Base-by-base conservation (phyloP, 1,139 yeast genomes). In the Hyphopichia pseudoburtonii region DNA sequence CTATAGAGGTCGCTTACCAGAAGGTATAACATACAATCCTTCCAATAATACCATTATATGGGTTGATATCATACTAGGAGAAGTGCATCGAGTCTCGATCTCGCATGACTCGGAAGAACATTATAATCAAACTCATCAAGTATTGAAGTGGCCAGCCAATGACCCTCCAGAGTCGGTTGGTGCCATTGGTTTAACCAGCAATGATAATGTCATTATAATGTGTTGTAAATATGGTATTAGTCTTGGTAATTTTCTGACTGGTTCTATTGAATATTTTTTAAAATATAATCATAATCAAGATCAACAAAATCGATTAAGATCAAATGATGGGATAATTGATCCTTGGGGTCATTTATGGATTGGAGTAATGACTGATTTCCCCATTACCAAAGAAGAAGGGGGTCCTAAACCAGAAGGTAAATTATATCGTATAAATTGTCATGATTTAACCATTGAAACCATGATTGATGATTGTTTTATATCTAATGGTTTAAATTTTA, bases 401-500 rank as follows among this genome's bases (percentile, higher is more conserved):
- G 51, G 50, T 2, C 57, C 60, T 5, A 38, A 53, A 11, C 62
- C 66, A 1, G 70, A 66, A 34, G 83, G 82, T 0, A 56, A 55
- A 30, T 56, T 77, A 42, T 76, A 67, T 52, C 57, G 72, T 26
- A 57, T 74, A 32, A 52, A 62, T 37, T 54, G 65, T 28, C 52
- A 63, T n/a, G 66, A 64, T 36, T 53, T 67, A 43, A 42, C 57
- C 17, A 48, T 64, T 17, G 57, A 60, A 23, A 47, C 58, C 22
- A 62, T 72, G 69, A 44, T 60, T 11, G 54, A 54, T 48, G 54
- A 64, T 18, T 60, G 73, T 27, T 57, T 57, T 28, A 82, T 85
- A 41, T 76, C 92, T 16, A 89, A 89, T 54, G 96, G 96, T n/a
- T 70, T 89, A 47, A 86, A 84, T 23, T 90, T 88, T 74, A 65